These are phyloP conservation scores for Artomyces pyxidatus DNA, from an alignment of 768 basidiomycete species.

Conservation along the genomic window DNA sequence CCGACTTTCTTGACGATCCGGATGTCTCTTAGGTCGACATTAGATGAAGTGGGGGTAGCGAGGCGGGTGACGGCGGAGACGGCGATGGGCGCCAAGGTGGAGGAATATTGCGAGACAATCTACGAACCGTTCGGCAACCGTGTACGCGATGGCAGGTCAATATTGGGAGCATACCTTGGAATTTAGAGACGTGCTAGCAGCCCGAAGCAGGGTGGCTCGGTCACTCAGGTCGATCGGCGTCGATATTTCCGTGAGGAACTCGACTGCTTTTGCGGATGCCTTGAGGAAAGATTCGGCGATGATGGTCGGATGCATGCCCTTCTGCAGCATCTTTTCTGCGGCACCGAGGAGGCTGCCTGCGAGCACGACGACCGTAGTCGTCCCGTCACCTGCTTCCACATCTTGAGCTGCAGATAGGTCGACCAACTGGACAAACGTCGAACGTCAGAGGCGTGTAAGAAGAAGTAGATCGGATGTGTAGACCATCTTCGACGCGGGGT, in stretches of 20 bases:
- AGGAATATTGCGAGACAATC: slow-evolving; percentile 99
- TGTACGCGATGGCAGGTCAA: neutral
- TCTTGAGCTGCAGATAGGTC: slow-evolving; percentile 98
- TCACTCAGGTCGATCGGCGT: slow-evolving; percentile 89
- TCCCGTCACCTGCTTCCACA: slow-evolving; percentile 97
- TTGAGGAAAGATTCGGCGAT: slow-evolving; percentile 93
- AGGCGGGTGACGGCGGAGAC: slow-evolving; percentile 94
- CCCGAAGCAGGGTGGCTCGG: slow-evolving; percentile 74
- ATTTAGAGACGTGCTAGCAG: slow-evolving; percentile 91
- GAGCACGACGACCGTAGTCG: slow-evolving; percentile 93
- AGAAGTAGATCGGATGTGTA: neutral
- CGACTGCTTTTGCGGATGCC: slow-evolving; percentile 88
- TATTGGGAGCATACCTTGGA: slow-evolving; percentile 63
- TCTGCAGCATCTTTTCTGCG: slow-evolving; percentile 92
- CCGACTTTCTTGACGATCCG: slow-evolving; percentile 97
- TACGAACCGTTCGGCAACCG: slow-evolving; percentile 26
- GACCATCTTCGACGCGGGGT: slow-evolving; percentile 98
- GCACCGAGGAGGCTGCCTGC: slow-evolving; percentile 90
- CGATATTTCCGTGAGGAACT: slow-evolving; percentile 88
- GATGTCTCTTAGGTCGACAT: slow-evolving; percentile 94
- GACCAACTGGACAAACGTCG: slow-evolving; percentile 59
- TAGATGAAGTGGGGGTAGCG: slow-evolving; percentile 80
- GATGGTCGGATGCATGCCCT: slow-evolving; percentile 96
- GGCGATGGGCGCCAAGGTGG: slow-evolving; percentile 96
- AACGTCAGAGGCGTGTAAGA: slow-evolving; percentile 1